Evolutionary conservation across 2,329 filamentous ascomycete species (phyloP).

Genomic region (Cercospora sesami): DNA sequence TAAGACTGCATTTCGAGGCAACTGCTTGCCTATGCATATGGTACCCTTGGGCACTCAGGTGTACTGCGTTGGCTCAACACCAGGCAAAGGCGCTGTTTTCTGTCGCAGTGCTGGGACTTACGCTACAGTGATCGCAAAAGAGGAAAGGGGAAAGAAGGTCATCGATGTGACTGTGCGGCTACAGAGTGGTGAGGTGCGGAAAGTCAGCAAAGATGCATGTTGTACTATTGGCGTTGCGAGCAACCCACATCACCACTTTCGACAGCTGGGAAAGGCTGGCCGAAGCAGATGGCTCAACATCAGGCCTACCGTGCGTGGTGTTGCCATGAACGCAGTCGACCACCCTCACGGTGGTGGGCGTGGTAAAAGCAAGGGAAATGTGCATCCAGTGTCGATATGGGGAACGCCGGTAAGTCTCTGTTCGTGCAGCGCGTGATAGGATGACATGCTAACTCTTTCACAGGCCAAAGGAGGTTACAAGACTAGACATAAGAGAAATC

Average conservation of each 20-base stretch:
- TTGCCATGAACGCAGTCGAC: conserved; percentile 98
- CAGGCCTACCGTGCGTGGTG: conserved; percentile 89
- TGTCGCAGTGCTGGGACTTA: conserved; percentile 94
- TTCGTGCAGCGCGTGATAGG: background rate
- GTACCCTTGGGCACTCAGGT: conserved; percentile 91
- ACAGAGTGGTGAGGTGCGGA: conserved; percentile 89
- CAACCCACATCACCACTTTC: conserved; percentile 88
- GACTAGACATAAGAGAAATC: conserved; percentile 82
- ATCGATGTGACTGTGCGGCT: conserved; percentile 81
- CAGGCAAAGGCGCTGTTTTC: conserved; percentile 76
- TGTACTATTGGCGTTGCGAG: conserved; percentile 93
- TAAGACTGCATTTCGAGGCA: conserved; percentile 89
- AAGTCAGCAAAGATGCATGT: conserved; percentile 87
- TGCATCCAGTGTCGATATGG: conserved; percentile 93
- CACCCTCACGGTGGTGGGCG: conserved; percentile 98
- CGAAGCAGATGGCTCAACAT: conserved; percentile 92
- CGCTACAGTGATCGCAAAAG: conserved; percentile 84
- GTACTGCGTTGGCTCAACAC: conserved; percentile 79
- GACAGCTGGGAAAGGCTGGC: conserved; percentile 91
- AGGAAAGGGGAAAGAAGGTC: conserved; percentile 69
- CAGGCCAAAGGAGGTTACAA: conserved; percentile 83
- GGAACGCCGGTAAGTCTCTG: conserved; percentile 75
- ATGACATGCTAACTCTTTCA: conserved; percentile 23
- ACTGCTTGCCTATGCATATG: conserved; percentile 93
- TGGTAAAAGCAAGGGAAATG: conserved; percentile 99